Base-by-base conservation (phyloP, 805 yeast species). In the Schizosaccharomyces octosporus region DNA sequence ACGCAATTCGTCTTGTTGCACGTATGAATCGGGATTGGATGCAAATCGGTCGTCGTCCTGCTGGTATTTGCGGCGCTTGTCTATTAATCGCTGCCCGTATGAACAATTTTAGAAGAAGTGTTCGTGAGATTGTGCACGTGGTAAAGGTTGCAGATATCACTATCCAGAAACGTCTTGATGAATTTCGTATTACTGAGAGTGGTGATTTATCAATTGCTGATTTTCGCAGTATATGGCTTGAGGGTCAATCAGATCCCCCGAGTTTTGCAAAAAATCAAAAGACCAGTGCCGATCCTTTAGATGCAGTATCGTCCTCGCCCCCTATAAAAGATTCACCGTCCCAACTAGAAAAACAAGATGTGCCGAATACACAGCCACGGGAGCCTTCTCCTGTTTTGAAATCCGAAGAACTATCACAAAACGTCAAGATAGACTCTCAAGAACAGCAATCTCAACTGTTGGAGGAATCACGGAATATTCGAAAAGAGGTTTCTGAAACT, bases 51-150 rank as follows among this genome's bases (percentile, higher is more conserved):
- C 79, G 99, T 69, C 78, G 97, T 64, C 98, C 99, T 0, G 97
- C 98, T 0, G 98, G 99, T 67, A 81, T 93, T 61, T 98, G 98
- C 0, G 99, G 97, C 27, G 98, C 98, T 0, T 88, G 97, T 72
- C 76, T 93, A 1, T 70, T 94, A 57, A 73, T 93, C 60, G 98
- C 99, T 0, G 93, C 97, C 1, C 79, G 98, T 72, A 94, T 93
- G 97, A 93, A 93, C 72, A 89, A 89, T 69, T 83, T 85, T 69
- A 78, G 96, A 68, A 78, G 97, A 68, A 83, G 95, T 2, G 95
- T 90, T 70, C 79, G 89, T 0, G 97, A 94, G 70, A 84, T 93
- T 61, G 97, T 90, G 19, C 90, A 94, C 0, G 93, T 93, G 6
- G 90, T 97, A 1, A 95, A 87, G 70, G 89, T 93, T 31, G 96